Evolutionary conservation across 768 basidiomycete species (phyloP), one percentile per base, ranked within the genome.

Genomic region (Nevesoporus exiguus): DNA sequence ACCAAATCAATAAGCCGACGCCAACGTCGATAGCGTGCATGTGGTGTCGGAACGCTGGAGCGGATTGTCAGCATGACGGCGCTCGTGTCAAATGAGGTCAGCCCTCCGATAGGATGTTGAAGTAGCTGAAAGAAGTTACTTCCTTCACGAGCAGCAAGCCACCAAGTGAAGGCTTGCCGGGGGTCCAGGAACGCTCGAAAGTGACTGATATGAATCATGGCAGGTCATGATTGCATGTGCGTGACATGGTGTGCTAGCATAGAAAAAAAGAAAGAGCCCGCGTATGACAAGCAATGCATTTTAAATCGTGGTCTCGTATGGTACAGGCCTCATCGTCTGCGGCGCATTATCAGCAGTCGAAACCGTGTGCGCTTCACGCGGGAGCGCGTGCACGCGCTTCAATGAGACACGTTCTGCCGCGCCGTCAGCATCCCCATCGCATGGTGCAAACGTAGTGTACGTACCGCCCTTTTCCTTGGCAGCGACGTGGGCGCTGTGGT

Each of bases 291-390:
- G 50, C 9, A 45, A 24, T 45, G 42, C 52, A 57, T 48, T 73
- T 85, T 85, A 97, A 76, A 97, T 96, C 65, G 87, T 93, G 62
- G 93, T 97, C 85, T 96, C 96, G 83, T 98, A 98, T 62, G 83
- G 84, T 65, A 94, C 80, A 62, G 95, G 93, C 61, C 81, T 82
- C 74, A 99, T 92, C 55, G 97, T 98, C 77, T 96, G 88, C 48
- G 97, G 92, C 44, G 80, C 76, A 76, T 98, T 98, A 61, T 81
- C 79, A 57, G 71, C 69, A 57, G 78, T 74, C 52, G 87, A 85
- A 72, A 98, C 86, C 65, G 79, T 83, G 73, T 75, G 83, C 27
- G 92, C 80, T 63, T 83, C 85, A 59, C 95, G 85, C 57, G 97
- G 97, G 47, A 82, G 85, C 45, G 75, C 83, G 51, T 90, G 95